Percentiles rank a stretch among this genome's conserved stretches.
Evolutionary conservation across 164 flowering plant genomes (phyloP).

Genomic region (Nelumbo lutea): DNA sequence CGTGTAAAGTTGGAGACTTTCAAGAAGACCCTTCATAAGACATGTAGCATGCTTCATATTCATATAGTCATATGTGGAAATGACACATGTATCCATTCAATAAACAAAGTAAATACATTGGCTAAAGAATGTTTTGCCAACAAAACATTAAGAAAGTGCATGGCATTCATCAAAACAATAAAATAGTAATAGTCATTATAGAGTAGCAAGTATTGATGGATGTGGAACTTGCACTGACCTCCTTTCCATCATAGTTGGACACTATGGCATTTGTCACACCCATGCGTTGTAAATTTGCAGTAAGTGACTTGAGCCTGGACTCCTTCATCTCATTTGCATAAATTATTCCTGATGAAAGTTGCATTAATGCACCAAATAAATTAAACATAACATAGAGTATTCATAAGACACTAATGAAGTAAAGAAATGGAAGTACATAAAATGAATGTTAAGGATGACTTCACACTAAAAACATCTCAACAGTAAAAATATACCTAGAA

Average conservation of each 20-base stretch:
- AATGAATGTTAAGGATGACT: background rate
- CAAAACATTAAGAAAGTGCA: background rate
- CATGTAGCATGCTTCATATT: background rate
- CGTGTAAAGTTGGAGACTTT: background rate
- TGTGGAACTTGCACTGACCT: slow-evolving; percentile 43
- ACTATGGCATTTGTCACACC: slow-evolving; percentile 93
- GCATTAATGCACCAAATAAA: background rate
- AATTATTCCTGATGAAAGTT: slow-evolving; percentile 46
- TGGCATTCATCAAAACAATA: background rate
- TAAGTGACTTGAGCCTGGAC: slow-evolving; percentile 77
- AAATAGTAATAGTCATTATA: background rate
- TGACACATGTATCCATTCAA: background rate
- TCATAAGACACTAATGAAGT: background rate
- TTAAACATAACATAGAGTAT: background rate
- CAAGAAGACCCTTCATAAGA: background rate
- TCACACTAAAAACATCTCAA: background rate
- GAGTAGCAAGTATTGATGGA: background rate
- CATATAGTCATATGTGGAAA: background rate
- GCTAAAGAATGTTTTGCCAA: background rate
- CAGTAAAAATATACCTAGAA: background rate
- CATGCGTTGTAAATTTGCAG: slow-evolving; percentile 90
- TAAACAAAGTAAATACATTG: background rate
- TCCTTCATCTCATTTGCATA: slow-evolving; percentile 95
- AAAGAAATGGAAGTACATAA: background rate
- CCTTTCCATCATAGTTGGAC: slow-evolving; percentile 88